Conservation (phyloP, 2,329 filamentous ascomycete genomes). For the Colletotrichum cuscutae region DNA sequence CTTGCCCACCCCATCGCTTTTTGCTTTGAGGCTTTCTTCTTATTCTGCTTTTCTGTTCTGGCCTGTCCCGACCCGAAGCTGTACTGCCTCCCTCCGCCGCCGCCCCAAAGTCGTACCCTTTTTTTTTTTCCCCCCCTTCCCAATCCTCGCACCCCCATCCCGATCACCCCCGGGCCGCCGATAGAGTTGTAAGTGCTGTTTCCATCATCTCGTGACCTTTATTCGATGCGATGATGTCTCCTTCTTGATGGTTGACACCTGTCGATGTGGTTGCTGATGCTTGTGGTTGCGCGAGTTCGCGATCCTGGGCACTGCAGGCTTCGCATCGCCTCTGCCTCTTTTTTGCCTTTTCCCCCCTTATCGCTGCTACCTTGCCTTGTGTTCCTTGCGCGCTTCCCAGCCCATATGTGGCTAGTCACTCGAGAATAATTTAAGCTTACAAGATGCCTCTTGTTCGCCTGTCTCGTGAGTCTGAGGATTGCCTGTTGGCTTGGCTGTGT, state of each 20-base stretch:
- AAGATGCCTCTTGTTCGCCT: not conserved
- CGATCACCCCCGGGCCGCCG: slow-evolving; percentile 42
- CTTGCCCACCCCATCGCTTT: not conserved
- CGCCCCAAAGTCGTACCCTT: slow-evolving; percentile 36
- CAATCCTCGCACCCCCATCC: slow-evolving; percentile 40
- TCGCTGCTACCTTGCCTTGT: not conserved
- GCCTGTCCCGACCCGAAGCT: slow-evolving; percentile 11
- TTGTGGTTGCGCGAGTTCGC: slow-evolving; percentile 32
- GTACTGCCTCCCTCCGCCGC: slow-evolving; percentile 19
- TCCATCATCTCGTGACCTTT: slow-evolving; percentile 42
- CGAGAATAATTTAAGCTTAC: not conserved
- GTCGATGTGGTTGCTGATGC: slow-evolving; percentile 40
- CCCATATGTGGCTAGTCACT: not conserved
- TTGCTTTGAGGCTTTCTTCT: not conserved
- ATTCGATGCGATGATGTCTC: slow-evolving; percentile 36
- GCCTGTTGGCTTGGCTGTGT: slow-evolving; percentile 2
- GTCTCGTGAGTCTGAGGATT: not conserved
- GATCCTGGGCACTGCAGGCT: slow-evolving; percentile 18
- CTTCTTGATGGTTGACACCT: slow-evolving; percentile 38
- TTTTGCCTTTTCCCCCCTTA: not conserved
- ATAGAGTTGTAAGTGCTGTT: slow-evolving; percentile 39
- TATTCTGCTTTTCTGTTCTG: not conserved
- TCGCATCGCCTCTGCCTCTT: slow-evolving; percentile 2
- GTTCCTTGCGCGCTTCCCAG: slow-evolving; percentile 1
- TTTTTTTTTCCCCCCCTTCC: slow-evolving; percentile 38